Base-by-base conservation (phyloP, 1,284 basidiomycete genomes). In the Sanghuangporus sanghuang region DNA sequence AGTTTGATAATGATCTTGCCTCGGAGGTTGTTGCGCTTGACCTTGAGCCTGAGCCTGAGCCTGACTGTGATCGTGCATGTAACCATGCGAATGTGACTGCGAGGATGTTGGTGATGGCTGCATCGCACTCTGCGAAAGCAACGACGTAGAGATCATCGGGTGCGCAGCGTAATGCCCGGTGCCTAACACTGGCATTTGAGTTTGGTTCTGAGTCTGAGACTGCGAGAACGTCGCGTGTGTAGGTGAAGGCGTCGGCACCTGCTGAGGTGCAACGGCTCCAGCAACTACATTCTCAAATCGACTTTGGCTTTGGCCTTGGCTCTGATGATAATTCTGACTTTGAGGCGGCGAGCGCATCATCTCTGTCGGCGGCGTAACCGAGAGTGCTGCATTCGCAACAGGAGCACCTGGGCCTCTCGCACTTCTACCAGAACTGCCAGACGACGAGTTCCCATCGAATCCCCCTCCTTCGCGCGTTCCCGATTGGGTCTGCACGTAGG, bases 361-460 rank as follows among this genome's bases (percentile, higher is more conserved):
- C 27, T 32, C 27, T 5, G 27, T 18, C 39, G n/a, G 46, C 23
- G 63, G 63, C 50, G 63, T 64, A n/a, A 64, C 63, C 35, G 63
- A 64, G 8, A 64, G 35, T 27, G 63, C 63, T 16, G 63, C 52
- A 35, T 64, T 52, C 21, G 58, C 14, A 9, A 64, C 44, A 18
- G 63, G 63, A 18, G 40, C 63, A 6, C 57, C 21, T n/a, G 23
- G 58, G 12, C 27, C 38, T 23, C 23, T 44, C 48, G n/a, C 12
- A 12, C 44, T 38, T 32, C 57, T 53, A 11, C 39, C 23, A 12
- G 49, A 42, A 21, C 54, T 36, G 0, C 55, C 39, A 23, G 56
- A 16, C 36, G 48, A n/a, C 21, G n/a, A 39, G 9, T 16, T 55
- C 16, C 36, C 52, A 21, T 55, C 52, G 2, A 4, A 9, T n/a